Evolutionary conservation across 2,329 filamentous ascomycete species (phyloP).

Genomic region (Cordyceps javanica): DNA sequence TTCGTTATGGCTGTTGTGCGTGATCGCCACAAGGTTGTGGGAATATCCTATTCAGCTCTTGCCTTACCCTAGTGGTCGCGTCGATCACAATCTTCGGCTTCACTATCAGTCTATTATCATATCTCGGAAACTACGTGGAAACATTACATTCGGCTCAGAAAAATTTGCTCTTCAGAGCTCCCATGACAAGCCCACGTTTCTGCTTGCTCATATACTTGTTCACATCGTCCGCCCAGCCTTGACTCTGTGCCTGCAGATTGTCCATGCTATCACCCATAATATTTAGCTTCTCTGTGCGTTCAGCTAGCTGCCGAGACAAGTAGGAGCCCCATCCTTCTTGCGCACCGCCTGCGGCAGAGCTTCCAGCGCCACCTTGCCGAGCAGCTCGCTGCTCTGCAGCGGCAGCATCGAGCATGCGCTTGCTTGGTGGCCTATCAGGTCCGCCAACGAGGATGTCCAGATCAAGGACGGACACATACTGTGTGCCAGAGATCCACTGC

Average conservation of each 20-base stretch:
- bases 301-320: conserved; percentile 79
- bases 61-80: no score
- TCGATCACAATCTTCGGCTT: not conserved
- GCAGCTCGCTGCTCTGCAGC: conserved; percentile 65
- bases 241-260: conserved; percentile 70
- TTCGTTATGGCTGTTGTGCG: no score
- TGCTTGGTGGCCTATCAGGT: conserved; percentile 78
- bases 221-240: conserved; percentile 80
- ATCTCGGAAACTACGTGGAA: not conserved
- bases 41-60: no score
- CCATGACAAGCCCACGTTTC: conserved; percentile 77
- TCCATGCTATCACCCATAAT: conserved; percentile 83
- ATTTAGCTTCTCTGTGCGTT: conserved; percentile 81
- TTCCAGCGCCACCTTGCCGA: conserved; percentile 26
- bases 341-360: conserved; percentile 19
- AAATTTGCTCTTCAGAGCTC: conserved; percentile 58
- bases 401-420: conserved; percentile 77
- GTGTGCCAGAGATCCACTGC: conserved; percentile 94
- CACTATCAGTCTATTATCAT: not conserved
- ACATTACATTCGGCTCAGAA: conserved; percentile 20
- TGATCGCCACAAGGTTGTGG: no score
- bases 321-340: conserved; percentile 71
- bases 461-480: conserved; percentile 80
- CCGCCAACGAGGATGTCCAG: conserved; percentile 89
- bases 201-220: conserved; percentile 81